These are phyloP conservation scores for Balamuthia mandrillaris DNA, from an alignment of 208 protist species.

Conservation along the genomic window DNA sequence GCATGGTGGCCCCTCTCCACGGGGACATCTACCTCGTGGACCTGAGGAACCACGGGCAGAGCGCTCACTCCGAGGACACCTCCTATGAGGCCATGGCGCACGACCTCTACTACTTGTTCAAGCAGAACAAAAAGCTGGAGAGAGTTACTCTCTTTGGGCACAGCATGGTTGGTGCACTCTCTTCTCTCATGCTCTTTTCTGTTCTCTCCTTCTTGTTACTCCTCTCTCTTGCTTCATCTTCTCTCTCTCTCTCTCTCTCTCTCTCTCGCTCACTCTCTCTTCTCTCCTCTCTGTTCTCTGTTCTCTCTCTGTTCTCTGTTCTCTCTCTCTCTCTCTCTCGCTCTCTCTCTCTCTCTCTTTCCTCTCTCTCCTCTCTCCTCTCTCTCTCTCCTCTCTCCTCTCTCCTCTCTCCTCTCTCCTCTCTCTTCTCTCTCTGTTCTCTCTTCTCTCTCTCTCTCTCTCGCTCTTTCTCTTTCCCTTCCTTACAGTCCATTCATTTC, in stretches of 20 bases:
- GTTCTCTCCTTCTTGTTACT: background rate
- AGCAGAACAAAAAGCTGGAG: background rate
- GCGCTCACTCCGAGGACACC: background rate
- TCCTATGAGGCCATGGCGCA: constrained; percentile 21
- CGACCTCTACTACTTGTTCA: constrained; percentile 21
- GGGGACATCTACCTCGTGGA: constrained; percentile 15
- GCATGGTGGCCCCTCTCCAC: background rate
- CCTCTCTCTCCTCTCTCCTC: background rate
- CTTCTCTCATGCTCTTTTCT: background rate
- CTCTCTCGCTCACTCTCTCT: no score
- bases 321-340: background rate
- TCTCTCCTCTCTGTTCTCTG: background rate
- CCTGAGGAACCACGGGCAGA: constrained; percentile 28
- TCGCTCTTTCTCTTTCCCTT: background rate
- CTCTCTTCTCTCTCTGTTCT: background rate
- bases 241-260: no score
- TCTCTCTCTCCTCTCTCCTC: background rate
- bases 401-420: background rate
- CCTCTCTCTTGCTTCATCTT: background rate
- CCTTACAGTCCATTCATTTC: background rate
- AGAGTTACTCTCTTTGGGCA: constrained; percentile 24
- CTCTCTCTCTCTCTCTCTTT: background rate
- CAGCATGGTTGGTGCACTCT: background rate
- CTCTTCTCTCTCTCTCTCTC: background rate
- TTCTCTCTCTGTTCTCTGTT: background rate